These are phyloP conservation scores for Botrytis pseudocinerea DNA, from an alignment of 2,329 filamentous ascomycete genomes.

Conservation along the genomic window DNA sequence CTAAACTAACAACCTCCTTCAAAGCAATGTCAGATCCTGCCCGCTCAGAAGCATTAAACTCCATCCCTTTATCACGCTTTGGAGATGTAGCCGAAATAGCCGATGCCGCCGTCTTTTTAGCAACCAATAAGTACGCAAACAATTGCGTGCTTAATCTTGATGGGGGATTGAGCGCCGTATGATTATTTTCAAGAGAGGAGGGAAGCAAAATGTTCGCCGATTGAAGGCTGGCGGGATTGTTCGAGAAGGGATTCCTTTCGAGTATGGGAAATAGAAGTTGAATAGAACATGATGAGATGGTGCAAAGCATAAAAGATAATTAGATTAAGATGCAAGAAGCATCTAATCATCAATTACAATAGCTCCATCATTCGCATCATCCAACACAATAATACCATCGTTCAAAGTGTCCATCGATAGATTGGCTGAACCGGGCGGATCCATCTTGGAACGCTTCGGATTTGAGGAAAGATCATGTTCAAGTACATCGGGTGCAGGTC, in stretches of 20 bases:
- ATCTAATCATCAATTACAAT: slow-evolving; percentile 66
- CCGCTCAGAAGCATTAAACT: slow-evolving; percentile 41
- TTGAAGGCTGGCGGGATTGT: neutral
- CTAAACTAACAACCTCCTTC: neutral
- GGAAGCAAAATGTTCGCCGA: neutral
- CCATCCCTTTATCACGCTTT: slow-evolving; percentile 67
- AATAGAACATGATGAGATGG: neutral
- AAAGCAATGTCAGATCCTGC: slow-evolving; percentile 47
- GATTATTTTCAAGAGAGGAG: slow-evolving; percentile 31
- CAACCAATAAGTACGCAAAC: slow-evolving; percentile 77
- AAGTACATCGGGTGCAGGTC: slow-evolving; percentile 33
- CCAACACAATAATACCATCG: slow-evolving; percentile 37
- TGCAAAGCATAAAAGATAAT: neutral
- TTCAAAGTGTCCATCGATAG: slow-evolving; percentile 30
- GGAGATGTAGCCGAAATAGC: slow-evolving; percentile 72
- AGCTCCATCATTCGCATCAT: slow-evolving; percentile 53
- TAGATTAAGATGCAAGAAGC: neutral
- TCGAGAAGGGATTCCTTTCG: neutral
- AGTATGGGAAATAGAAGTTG: neutral
- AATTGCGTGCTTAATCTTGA: slow-evolving; percentile 86
- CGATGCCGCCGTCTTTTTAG: slow-evolving; percentile 78
- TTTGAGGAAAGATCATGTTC: slow-evolving; percentile 27
- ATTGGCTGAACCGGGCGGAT: slow-evolving; percentile 40
- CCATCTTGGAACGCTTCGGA: slow-evolving; percentile 38
- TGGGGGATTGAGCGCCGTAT: slow-evolving; percentile 74